Conservation (phyloP, 1,139 yeast species). For the Pichia inconspicua region DNA sequence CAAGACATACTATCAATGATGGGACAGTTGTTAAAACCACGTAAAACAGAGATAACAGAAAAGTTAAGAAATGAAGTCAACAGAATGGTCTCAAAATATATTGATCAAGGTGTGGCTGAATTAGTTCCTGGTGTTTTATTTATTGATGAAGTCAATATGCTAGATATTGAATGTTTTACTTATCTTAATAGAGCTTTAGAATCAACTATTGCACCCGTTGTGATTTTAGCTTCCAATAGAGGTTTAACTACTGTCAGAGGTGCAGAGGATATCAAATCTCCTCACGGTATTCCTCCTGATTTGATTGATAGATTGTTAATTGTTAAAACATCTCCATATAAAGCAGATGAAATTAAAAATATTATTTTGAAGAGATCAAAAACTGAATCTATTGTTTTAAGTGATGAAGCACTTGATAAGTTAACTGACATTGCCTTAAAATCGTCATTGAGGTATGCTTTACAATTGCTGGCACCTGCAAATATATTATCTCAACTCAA, state of each 20-base stretch:
- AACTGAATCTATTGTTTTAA: slow-evolving; percentile 61
- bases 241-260: slow-evolving; percentile 91
- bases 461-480: slow-evolving; percentile 87
- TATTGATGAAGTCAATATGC: slow-evolving; percentile 97
- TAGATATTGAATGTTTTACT: slow-evolving; percentile 92
- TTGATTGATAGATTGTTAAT: slow-evolving; percentile 83
- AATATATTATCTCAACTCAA: slow-evolving; percentile 71
- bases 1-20: slow-evolving; percentile 97
- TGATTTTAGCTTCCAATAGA: slow-evolving; percentile 89
- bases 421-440: slow-evolving; percentile 64
- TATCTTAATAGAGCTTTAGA: slow-evolving; percentile 90
- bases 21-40: slow-evolving; percentile 96
- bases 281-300: slow-evolving; percentile 97
- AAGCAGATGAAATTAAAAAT: slow-evolving; percentile 69
- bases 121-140: slow-evolving; percentile 95
- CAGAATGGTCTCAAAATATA: slow-evolving; percentile 90
- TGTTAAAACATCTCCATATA: slow-evolving; percentile 84
- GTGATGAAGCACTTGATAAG: slow-evolving; percentile 60
- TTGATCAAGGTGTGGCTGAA: slow-evolving; percentile 97
- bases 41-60: slow-evolving; percentile 97
- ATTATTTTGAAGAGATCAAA: slow-evolving; percentile 77
- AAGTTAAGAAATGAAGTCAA: slow-evolving; percentile 89
- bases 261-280: slow-evolving; percentile 78
- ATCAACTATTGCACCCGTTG: slow-evolving; percentile 87
- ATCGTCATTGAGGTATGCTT: slow-evolving; percentile 82